Evolutionary conservation across 1,139 yeast genomes (phyloP).

Genomic region (Zygotorulaspora mrakii): DNA sequence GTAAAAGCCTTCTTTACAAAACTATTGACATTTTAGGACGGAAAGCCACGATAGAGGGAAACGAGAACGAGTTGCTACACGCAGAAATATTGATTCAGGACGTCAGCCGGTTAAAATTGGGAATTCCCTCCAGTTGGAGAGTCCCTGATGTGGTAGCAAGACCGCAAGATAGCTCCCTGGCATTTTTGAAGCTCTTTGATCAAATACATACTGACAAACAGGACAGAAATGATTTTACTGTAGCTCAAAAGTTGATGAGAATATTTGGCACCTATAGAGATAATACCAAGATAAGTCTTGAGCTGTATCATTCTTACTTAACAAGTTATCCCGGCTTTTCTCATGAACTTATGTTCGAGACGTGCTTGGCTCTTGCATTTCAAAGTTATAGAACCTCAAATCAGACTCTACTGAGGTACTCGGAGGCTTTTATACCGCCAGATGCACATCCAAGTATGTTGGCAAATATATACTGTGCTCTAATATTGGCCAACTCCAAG

Average conservation of each 20-base stretch:
- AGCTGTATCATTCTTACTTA: constrained; percentile 49
- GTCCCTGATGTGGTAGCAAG: constrained; percentile 1
- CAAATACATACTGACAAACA: constrained; percentile 14
- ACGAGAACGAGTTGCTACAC: constrained; percentile 18
- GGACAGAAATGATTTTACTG: constrained; percentile 12
- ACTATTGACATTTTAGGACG: constrained; percentile 18
- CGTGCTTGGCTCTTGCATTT: constrained; percentile 41
- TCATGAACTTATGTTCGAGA: constrained; percentile 39
- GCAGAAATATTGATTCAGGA: constrained; percentile 5
- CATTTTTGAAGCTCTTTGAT: constrained; percentile 16
- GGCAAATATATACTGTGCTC: constrained; percentile 38
- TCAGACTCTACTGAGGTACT: constrained; percentile 40
- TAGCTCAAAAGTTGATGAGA: constrained; percentile 35
- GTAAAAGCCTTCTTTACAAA: constrained; percentile 13
- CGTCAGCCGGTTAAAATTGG: constrained; percentile 4
- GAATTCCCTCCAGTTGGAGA: constrained; percentile 3
- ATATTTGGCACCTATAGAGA: constrained; percentile 41
- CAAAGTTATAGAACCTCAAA: constrained; percentile 43
- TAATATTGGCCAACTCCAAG: constrained; percentile 48
- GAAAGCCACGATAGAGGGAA: constrained; percentile 9
- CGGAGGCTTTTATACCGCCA: constrained; percentile 46
- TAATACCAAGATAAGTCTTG: constrained; percentile 42
- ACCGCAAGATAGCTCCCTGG: constrained; percentile 6
- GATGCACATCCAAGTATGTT: constrained; percentile 39
- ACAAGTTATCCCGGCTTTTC: constrained; percentile 38